Evolutionary conservation across 441 rosid species (phyloP).

Genomic region (Erysimum pusillum): DNA sequence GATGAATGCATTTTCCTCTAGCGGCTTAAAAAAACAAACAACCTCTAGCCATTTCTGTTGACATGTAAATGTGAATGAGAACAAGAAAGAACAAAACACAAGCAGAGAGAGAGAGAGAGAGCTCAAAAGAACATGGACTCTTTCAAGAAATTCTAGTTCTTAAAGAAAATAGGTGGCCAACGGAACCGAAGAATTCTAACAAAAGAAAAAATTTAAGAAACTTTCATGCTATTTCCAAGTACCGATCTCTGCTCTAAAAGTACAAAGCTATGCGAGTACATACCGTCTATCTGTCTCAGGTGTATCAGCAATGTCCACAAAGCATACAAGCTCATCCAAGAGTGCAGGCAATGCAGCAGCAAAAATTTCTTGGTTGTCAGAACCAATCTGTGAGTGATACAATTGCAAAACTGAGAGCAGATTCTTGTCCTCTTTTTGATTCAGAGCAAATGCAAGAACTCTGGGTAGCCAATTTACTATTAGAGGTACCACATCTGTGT

Average conservation of each 20-base stretch:
- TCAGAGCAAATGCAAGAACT: constrained; percentile 96
- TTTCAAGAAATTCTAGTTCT: constrained; percentile 28
- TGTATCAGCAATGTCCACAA: constrained; percentile 79
- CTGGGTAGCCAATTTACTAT: constrained; percentile 93
- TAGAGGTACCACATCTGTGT: constrained; percentile 78
- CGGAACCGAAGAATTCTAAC: constrained; percentile 17
- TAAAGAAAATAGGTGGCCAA: constrained; percentile 33
- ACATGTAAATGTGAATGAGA: constrained; percentile 27
- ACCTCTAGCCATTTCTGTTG: constrained; percentile 28
- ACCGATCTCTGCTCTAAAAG: constrained; percentile 35
- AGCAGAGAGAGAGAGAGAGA: constrained; percentile 14
- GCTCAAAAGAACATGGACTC: constrained; percentile 19
- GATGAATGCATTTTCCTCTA: constrained; percentile 29
- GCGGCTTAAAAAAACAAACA: constrained; percentile 7
- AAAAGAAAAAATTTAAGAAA: constrained; percentile 9
- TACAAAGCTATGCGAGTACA: constrained; percentile 31
- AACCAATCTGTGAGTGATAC: constrained; percentile 85
- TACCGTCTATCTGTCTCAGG: constrained; percentile 87
- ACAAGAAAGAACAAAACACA: constrained; percentile 17
- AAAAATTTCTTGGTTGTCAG: constrained; percentile 91
- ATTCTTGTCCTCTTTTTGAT: constrained; percentile 69
- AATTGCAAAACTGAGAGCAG: constrained; percentile 84
- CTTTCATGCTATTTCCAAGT: constrained; percentile 34
- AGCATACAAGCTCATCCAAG: constrained; percentile 95
- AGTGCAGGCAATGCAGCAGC: constrained; percentile 98